Percentiles rank a stretch among this genome's conserved stretches.
Conservation (phyloP, 2,329 filamentous ascomycete species). For the Hymenoscyphus repandus region DNA sequence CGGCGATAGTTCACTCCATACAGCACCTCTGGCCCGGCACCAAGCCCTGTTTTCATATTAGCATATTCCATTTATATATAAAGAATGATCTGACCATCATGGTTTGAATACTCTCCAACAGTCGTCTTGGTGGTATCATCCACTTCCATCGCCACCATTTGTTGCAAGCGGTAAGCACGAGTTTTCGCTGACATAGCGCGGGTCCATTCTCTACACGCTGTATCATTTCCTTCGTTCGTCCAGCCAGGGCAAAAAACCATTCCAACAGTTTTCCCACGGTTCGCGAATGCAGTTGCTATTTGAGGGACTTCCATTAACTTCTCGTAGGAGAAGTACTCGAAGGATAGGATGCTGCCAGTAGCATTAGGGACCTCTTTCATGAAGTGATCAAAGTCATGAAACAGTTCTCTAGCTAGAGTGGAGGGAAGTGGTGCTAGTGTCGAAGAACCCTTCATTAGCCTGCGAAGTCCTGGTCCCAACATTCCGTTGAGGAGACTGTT, state of each 20-base stretch:
- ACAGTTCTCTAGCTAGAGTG: constrained; percentile 23
- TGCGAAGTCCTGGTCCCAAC: constrained; percentile 32
- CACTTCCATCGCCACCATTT: background rate
- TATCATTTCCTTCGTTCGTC: constrained; percentile 19
- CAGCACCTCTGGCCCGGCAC: constrained; percentile 19
- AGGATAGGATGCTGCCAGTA: constrained; percentile 17
- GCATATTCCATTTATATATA: background rate
- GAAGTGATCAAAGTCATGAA: constrained; percentile 28
- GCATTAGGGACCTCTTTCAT: constrained; percentile 20
- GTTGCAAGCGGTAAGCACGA: constrained; percentile 5
- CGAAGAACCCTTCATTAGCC: constrained; percentile 33
- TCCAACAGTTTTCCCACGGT: constrained; percentile 26
- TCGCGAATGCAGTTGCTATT: constrained; percentile 23
- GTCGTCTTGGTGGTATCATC: constrained; percentile 8
- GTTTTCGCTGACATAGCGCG: constrained; percentile 11
- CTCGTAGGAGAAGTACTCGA: constrained; percentile 18
- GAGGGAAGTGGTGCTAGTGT: constrained; percentile 31
- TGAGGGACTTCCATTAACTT: constrained; percentile 19
- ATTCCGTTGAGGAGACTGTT: constrained; percentile 31
- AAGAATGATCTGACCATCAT: constrained; percentile 14
- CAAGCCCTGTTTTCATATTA: constrained; percentile 13
- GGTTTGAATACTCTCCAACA: constrained; percentile 22
- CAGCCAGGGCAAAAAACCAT: constrained; percentile 28
- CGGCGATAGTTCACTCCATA: constrained; percentile 40
- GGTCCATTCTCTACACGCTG: constrained; percentile 15